Base-by-base conservation (phyloP, 495 filamentous ascomycete species). In the Neurospora hispaniola region DNA sequence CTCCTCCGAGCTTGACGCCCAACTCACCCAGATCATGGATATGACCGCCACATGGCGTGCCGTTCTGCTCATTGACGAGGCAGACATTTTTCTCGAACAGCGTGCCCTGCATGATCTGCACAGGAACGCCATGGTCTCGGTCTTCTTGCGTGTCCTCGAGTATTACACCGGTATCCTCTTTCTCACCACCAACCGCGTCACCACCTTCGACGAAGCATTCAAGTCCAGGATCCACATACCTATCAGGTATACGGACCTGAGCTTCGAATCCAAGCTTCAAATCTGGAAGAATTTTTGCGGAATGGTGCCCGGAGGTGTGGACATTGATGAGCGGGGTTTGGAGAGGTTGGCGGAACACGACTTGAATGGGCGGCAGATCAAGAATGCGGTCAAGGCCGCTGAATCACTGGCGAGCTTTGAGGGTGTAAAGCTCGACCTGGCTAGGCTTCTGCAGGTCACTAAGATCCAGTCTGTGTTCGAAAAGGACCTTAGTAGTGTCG, bases 291-390 rank as follows among this genome's bases (percentile, higher is more conserved):
- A 82, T 74, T 84, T 87, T 69, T 81, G 78, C 75, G 4, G 11
- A 10, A 75, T 74, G 71, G 81, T 82, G 12, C 79, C 82, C 40
- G 81, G 84, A 48, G 81, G 78, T 5, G 77, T 79, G 1, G 77
- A 81, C 35, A 77, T 88, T 41, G 79, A 81, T 54, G 83, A 87
- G 27, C 62, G 73, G 7, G 80, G 86, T 6, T 73, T 88, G 3
- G 72, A 80, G 9, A 71, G 71, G 7, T 80, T 90, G 40, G 82
- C 84, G 2, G 74, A 75, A n/a, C 76, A 83, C 71, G 79, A 84
- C 14, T 74, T 90, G 78, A 90, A 90, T 77, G 88, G 89, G 0
- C 78, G 88, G 23, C 85, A 90, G 80, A 90, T 91, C 76, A 88
- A 89, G 82, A 91, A 90, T 76, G 80, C 87, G 16, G 76, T 91